Base-by-base conservation (phyloP, 1,284 basidiomycete species). In the Ustilago xerochloae region DNA sequence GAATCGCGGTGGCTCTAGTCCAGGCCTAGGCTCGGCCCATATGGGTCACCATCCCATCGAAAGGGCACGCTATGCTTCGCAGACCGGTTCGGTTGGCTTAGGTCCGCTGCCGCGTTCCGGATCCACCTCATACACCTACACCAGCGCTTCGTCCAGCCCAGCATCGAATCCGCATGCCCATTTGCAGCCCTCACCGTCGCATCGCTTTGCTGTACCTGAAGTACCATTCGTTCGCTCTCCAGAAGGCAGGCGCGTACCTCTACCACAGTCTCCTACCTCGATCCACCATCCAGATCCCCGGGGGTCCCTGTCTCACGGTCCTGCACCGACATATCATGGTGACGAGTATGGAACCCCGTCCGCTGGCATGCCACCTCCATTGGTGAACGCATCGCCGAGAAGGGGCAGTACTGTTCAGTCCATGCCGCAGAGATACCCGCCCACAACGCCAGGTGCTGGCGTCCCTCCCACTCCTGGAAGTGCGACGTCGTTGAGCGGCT, bases 121-220 rank as follows among this genome's bases (percentile, higher is more conserved):
- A 9, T 65, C 71, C 9, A 47, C 33, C 29, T 64, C 64, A 4
- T 65, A 64, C 22, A 59, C 53, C 2, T 38, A 64, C 29, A 47
- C 41, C 8, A 74, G 71, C 41, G 57, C 65, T 22, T 65, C 66
- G 2, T 63, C 66, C 16, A 75, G 73, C 49, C 73, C 73, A n/a
- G 59, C 67, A 0, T 58, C 58, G 13, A 55, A 59, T 6, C 30
- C 47, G 4, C 67, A 50, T 16, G 30, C 26, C 15, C 73, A 64
- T 24, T 36, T 75, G 55, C 73, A 75, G 26, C 63, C 73, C 4
- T 75, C 73, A 22, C 73, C 73, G 3, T 71, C 73, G 4, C 73
- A 71, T 49, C 68, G 62, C 15, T 75, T 71, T 32, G 73, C 68
- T 6, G 64, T 75, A 8, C 73, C 73, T 2, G 68, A 71, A 13